Evolutionary conservation across 306 rosid genomes (phyloP), one percentile per base, ranked within the genome.

Genomic region (Alnus glutinosa): DNA sequence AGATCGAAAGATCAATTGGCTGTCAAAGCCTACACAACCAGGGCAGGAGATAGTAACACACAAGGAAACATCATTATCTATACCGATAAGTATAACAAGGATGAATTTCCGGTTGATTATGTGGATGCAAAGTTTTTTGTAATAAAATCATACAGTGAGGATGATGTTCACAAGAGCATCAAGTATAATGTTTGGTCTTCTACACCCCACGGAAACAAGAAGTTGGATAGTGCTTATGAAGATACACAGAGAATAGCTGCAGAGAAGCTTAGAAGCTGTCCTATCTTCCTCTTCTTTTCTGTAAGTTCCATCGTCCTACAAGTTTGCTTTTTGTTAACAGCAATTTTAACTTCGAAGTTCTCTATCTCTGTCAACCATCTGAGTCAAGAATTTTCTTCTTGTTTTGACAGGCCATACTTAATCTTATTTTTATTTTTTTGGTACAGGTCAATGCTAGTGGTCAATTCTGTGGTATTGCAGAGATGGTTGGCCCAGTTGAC

Each of bases 151-250:
- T 94, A 94, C 87, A 94, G 97, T 16, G 98, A 94, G 86, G 98
- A 94, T 86, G 98, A 94, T 87, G 97, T 94, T 70, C 98, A 94
- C 87, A 94, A 92, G 86, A 94, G 98, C 83, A 83, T 94, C 57
- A 94, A 94, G 79, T 94, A 94, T 84, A 94, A 91, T 87, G 91
- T 94, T 77, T 94, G 98, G 98, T 94, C 98, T 5, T 94, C 98
- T 55, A 94, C 98, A 18, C 92, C 93, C 70, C 97, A 92, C 83
- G 98, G 98, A 76, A 94, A 94, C 86, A 92, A 87, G 89, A 94
- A 94, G 88, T 80, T 94, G 76, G 85, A 77, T 76, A 83, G 67
- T 80, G 97, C 97, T 46, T 89, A 83, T 61, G 97, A 89, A 81
- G 92, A 92, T 86, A 89, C 95, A 6, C 89, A 85, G 89, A 89